Evolutionary conservation across 1,284 basidiomycete species (phyloP), one percentile per base, ranked within the genome.

Genomic region (Lignosus rhinocerotis): DNA sequence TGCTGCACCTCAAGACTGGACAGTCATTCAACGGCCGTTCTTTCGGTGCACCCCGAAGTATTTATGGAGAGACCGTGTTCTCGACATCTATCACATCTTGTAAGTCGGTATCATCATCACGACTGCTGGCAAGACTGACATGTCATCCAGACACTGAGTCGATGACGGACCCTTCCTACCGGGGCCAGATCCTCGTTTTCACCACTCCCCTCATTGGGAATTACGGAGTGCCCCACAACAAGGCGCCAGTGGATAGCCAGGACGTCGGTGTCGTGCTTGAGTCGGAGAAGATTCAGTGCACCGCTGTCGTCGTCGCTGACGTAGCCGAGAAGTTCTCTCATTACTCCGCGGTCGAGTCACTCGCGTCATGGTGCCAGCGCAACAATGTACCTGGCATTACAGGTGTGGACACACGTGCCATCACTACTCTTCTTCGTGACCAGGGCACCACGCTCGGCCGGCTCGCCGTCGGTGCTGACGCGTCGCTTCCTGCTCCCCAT

Each of bases 131-230:
- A 17, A 14, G 10, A 1, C 46, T 60, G 68, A 49, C 66, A 51
- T 30, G 38, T 42, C 1, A 56, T 53, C 53, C 66, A 94, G 93
- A 99, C 76, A 98, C 96, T 55, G 97, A 99, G 77, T 98, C 95
- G 14, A 97, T 99, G 94, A 99, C 96, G 47, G 96, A 99, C 73
- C 96, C 96, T 6, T 99, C 97, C 9, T 99, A 99, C 77, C 92
- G 94, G 38, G 92, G 94, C 54, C 97, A 99, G 77, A 94, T 99
- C 67, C 85, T 99, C 61, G 95, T 98, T 59, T 99, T 99, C 79
- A 99, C 96, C 31, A 93, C 96, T 5, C 96, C 97, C 25, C 86
- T 99, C 75, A 98, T 99, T 66, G 97, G 97, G 51, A 99, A 99
- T 76, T 99, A 99, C 72, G 96, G 97, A 63, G 95, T 99, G 3